phyloP scores from a whole-genome alignment of 305 asterid genomes.

The Solanum aculeatissimum region DNA sequence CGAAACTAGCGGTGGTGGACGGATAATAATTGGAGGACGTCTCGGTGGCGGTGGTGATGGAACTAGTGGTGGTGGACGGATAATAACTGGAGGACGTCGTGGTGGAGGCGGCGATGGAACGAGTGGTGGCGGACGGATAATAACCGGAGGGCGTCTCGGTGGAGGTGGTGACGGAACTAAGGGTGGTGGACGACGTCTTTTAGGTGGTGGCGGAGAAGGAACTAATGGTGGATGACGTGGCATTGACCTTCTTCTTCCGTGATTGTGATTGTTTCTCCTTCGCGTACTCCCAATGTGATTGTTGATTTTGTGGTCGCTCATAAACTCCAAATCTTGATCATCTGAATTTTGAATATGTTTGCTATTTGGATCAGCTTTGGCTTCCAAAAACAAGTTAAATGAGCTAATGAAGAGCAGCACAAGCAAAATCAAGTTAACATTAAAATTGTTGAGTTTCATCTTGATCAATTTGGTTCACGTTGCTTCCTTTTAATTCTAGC shows the following conservation, averaged over 20 bases:
- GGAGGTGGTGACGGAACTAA: background rate
- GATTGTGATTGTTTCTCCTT: background rate
- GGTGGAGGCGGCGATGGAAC: background rate
- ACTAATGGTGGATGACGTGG: background rate
- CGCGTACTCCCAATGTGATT: background rate
- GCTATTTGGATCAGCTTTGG: background rate
- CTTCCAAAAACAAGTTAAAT: background rate
- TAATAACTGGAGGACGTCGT: background rate
- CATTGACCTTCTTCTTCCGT: background rate
- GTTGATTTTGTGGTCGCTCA: background rate
- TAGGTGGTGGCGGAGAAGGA: background rate
- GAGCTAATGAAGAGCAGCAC: background rate
- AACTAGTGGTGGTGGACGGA: background rate
- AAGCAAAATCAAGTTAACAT: background rate
- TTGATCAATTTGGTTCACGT: background rate
- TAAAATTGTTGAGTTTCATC: background rate
- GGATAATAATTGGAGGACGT: background rate
- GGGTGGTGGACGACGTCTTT: background rate
- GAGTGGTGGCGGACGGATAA: background rate
- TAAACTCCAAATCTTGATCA: background rate
- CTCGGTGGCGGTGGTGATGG: background rate
- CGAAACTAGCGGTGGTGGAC: background rate
- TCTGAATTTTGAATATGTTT: background rate
- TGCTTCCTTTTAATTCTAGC: background rate
- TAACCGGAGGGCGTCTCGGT: background rate